A percentile compares a stretch with the other conserved stretches of the same genome.
Evolutionary conservation across 1,284 basidiomycete genomes (phyloP).

Genomic region (Pyrrhoderma noxium): DNA sequence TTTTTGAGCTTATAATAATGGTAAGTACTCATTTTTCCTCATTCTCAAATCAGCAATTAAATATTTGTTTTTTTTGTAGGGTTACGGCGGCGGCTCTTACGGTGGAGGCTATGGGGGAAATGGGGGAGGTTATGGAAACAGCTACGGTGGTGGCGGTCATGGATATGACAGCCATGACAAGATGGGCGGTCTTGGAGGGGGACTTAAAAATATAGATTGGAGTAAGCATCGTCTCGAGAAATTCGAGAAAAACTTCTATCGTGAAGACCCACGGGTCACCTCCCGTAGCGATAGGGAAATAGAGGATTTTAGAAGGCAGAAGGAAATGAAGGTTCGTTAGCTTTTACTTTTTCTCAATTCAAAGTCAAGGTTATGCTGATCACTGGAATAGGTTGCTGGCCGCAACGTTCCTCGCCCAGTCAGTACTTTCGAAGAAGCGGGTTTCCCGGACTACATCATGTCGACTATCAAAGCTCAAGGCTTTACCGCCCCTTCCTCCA

Average conservation of each 20-base stretch:
- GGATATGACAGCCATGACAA: conserved; percentile 59
- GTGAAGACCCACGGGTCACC: conserved; percentile 84
- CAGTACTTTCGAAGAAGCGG: conserved; percentile 88
- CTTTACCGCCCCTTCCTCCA: conserved; percentile 84
- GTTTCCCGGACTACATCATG: conserved; percentile 95
- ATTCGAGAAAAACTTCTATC: conserved; percentile 97
- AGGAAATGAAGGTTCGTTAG: conserved; percentile 79
- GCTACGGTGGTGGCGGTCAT: conserved; percentile 35
- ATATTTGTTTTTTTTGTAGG: not conserved
- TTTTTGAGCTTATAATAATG: conserved; percentile 26
- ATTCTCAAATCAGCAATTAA: not conserved
- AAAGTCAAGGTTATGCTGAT: conserved; percentile 8
- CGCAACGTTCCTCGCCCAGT: conserved; percentile 86
- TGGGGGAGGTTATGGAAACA: conserved; percentile 27
- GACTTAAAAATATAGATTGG: conserved; percentile 87
- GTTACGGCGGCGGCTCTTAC: conserved; percentile 25
- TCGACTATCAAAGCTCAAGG: conserved; percentile 90
- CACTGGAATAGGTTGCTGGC: conserved; percentile 69
- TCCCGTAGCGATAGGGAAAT: conserved; percentile 80
- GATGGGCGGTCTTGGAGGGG: conserved; percentile 80
- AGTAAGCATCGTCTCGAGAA: conserved; percentile 59
- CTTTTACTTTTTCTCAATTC: conserved; percentile 10
- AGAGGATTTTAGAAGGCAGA: conserved; percentile 74
- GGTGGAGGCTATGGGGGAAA: conserved; percentile 29
- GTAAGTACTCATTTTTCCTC: not conserved